These are phyloP conservation scores for Saccharomyces hybrid DNA, from an alignment of 1,139 yeast species.

Conservation along the genomic window DNA sequence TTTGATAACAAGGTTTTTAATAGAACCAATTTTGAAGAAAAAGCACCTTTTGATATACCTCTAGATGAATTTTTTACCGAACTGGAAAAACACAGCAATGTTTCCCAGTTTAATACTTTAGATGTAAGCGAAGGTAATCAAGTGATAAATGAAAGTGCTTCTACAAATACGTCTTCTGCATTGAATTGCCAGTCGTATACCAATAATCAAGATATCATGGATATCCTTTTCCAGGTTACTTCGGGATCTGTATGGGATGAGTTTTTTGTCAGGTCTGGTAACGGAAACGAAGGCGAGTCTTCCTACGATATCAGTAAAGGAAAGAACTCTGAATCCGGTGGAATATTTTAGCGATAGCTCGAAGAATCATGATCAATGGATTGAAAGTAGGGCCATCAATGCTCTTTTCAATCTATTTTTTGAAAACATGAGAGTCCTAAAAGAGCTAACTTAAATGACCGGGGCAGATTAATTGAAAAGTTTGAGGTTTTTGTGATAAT, in stretches of 20 bases:
- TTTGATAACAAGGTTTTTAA: conserved; percentile 2
- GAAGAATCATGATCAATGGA: not conserved
- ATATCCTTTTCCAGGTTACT: conserved; percentile 58
- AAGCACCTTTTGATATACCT: conserved; percentile 9
- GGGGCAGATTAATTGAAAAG: not conserved
- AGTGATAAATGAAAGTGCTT: not conserved
- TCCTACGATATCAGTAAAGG: not conserved
- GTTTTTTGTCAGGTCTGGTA: conserved; percentile 37
- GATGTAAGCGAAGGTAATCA: not conserved
- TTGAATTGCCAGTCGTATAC: conserved; percentile 10
- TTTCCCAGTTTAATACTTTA: conserved; percentile 6
- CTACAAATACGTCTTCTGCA: conserved; percentile 5
- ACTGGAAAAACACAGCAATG: conserved; percentile 16
- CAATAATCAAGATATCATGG: conserved; percentile 51
- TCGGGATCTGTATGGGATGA: conserved; percentile 73
- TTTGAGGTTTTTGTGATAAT: not conserved
- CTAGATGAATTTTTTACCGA: conserved; percentile 24
- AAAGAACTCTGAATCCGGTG: not conserved
- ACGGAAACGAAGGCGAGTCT: not conserved
- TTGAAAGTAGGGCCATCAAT: not conserved
- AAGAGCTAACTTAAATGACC: not conserved
- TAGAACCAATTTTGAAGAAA: not conserved
- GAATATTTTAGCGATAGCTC: not conserved
- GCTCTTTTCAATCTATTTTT: not conserved
- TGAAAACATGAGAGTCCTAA: not conserved